Percentiles rank a stretch among this genome's conserved stretches.
Evolutionary conservation across 2,329 filamentous ascomycete genomes (phyloP).

Genomic region (Cladophialophora exuberans): DNA sequence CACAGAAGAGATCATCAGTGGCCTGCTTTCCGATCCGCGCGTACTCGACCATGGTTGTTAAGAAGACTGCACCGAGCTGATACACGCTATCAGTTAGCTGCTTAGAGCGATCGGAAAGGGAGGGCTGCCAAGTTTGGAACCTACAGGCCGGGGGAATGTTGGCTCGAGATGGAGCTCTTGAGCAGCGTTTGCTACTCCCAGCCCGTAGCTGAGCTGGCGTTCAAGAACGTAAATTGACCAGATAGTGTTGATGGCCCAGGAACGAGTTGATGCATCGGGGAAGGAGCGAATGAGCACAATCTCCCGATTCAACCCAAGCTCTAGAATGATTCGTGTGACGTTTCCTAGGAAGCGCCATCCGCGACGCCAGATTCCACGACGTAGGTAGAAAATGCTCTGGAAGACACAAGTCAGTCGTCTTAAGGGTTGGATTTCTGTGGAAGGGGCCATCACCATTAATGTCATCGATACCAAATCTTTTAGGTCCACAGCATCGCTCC

Average conservation of each 20-base stretch:
- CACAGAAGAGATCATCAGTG: conserved; percentile 9
- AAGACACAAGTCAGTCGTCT: conserved; percentile 2
- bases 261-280: conserved; percentile 3
- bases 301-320: conserved; percentile 7
- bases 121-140: not conserved
- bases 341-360: conserved; percentile 9
- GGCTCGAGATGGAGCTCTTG: conserved; percentile 6
- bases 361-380: conserved; percentile 4
- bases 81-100: conserved; percentile 3
- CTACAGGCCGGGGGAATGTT: conserved; percentile 7
- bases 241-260: conserved; percentile 2
- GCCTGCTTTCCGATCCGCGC: conserved; percentile 6
- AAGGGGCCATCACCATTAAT: not conserved
- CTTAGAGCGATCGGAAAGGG: not conserved
- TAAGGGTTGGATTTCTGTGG: not conserved
- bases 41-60: conserved; percentile 7
- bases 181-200: conserved; percentile 8
- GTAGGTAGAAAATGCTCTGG: conserved; percentile 9
- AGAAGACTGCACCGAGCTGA: conserved; percentile 7
- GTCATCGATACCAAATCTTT: conserved; percentile 8
- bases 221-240: conserved; percentile 7
- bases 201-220: conserved; percentile 9
- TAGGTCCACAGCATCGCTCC: conserved; percentile 7
- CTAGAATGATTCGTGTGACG: conserved; percentile 7
- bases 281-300: conserved; percentile 5